Evolutionary conservation across 1,284 basidiomycete species (phyloP).

Genomic region (Cystobasidium sp.): DNA sequence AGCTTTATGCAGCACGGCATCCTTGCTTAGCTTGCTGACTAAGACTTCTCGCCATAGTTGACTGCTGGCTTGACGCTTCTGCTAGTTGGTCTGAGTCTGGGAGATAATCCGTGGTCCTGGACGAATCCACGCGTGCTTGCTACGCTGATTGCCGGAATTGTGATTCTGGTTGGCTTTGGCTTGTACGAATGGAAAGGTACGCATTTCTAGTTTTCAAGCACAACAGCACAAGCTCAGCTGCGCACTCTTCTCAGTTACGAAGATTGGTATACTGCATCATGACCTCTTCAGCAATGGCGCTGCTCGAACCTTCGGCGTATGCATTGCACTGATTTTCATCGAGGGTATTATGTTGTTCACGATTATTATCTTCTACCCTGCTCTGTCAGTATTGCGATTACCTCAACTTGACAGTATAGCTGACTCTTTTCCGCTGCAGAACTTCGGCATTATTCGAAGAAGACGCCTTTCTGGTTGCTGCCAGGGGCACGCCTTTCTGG

Average conservation of each 20-base stretch:
- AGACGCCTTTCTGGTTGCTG: slow-evolving; percentile 33
- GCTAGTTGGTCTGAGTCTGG: slow-evolving; percentile 22
- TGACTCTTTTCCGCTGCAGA: background rate
- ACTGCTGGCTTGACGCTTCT: slow-evolving; percentile 3
- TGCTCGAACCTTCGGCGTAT: slow-evolving; percentile 44
- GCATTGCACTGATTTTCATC: slow-evolving; percentile 44
- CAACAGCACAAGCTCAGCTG: background rate
- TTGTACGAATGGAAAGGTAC: slow-evolving; percentile 38
- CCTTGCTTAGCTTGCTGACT: background rate
- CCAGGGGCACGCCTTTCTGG: slow-evolving; percentile 39
- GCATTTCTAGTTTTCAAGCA: background rate
- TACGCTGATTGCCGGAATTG: slow-evolving; percentile 8
- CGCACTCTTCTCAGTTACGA: background rate
- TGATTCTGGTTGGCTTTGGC: slow-evolving; percentile 32
- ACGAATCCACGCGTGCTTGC: slow-evolving; percentile 4
- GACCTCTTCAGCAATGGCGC: slow-evolving; percentile 42
- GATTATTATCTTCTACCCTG: slow-evolving; percentile 43
- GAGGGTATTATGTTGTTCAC: slow-evolving; percentile 47
- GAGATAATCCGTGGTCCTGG: slow-evolving; percentile 14
- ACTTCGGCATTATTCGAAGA: slow-evolving; percentile 43
- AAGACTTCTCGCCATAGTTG: background rate
- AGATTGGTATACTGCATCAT: slow-evolving; percentile 51
- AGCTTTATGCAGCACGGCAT: too few relatives aligned
- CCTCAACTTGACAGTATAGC: background rate
- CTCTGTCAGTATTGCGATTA: slow-evolving; percentile 3